A percentile compares a stretch with the other conserved stretches of the same genome.
phyloP scores from a whole-genome alignment of 2,329 filamentous ascomycete species.

The Trematosphaeria pertusa region DNA sequence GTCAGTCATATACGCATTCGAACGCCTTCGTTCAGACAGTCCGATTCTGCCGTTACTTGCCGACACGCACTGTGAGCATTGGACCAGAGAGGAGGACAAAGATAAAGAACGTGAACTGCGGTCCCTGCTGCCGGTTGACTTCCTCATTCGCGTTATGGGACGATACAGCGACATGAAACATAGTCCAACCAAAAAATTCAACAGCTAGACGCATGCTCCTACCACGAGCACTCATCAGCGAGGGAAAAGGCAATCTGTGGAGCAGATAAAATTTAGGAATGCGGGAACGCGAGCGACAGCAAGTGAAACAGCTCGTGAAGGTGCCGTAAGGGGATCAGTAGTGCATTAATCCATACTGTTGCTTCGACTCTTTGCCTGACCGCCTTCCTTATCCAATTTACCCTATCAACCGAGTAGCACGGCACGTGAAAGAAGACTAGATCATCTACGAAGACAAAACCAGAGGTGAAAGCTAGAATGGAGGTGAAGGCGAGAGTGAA shows the following conservation, averaged over 20 bases:
- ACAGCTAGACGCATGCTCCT: not conserved
- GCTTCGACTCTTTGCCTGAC: too few relatives aligned
- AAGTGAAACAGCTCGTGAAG: too few relatives aligned
- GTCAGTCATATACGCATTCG: slow-evolving; percentile 6
- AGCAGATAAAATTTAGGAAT: too few relatives aligned
- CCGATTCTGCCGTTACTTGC: slow-evolving; percentile 3
- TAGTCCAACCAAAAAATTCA: slow-evolving; percentile 2
- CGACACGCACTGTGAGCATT: slow-evolving; percentile 4
- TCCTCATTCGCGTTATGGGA: slow-evolving; percentile 4
- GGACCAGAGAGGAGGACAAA: not conserved
- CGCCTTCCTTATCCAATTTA: too few relatives aligned
- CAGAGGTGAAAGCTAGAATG: too few relatives aligned
- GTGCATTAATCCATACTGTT: too few relatives aligned
- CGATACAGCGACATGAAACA: slow-evolving; percentile 1
- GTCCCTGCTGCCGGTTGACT: slow-evolving; percentile 1
- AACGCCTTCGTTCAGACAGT: slow-evolving; percentile 2
- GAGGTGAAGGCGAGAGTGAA: too few relatives aligned
- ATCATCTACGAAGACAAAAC: too few relatives aligned
- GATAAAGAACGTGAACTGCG: slow-evolving; percentile 4
- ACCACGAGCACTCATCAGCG: not conserved
- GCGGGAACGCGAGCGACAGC: too few relatives aligned
- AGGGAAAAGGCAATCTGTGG: not conserved
- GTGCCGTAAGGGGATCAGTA: too few relatives aligned
- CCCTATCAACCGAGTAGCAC: too few relatives aligned
- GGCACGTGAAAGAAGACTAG: too few relatives aligned